Base-by-base conservation (phyloP, 2,329 filamentous ascomycete genomes). In the Trichoderma sp. region DNA sequence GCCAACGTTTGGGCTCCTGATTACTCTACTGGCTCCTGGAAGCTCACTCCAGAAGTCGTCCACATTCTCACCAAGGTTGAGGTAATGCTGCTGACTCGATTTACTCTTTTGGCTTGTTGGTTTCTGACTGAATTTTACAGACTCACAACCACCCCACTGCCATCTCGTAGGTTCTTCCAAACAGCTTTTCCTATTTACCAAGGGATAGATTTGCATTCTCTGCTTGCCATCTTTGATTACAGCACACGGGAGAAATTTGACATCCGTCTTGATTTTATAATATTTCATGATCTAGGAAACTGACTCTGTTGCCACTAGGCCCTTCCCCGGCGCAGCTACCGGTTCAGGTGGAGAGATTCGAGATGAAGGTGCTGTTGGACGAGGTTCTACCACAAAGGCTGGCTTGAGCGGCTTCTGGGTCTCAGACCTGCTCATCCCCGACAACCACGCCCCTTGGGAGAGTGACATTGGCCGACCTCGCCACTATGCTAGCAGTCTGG, bases 111-210 rank as follows among this genome's bases (percentile, higher is more conserved):
- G 14, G 12, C 24, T 9, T 64, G 6, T 5, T 6, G 8, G 5
- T 33, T 71, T 41, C 53, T 31, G 41, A 75, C 74, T 14, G 12
- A 6, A 16, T 27, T 29, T 6, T 12, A 35, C 24, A 80, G 86
- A 98, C 97, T 2, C 96, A 98, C 86, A 98, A 98, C 84, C 96
- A 98, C 82, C 96, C 96, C 3, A 98, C 97, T 6, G 96, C 96
- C 9, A 97, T 99, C 71, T 98, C 95, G 78, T 80, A 76, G 76
- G 79, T 78, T 7, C 4, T 18, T 14, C 9, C n/a, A 18, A 33
- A 27, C 4, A 31, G 24, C 4, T 16, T 27, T 69, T 31, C 27
- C 56, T 38, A 14, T 29, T 14, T 56, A 4, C n/a, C 14, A 6
- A 24, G 8, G n/a, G 5, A 50, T 24, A 27, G 7, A 6, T 33